Evolutionary conservation across 768 basidiomycete genomes (phyloP).

Genomic region (Galerina sulciceps): DNA sequence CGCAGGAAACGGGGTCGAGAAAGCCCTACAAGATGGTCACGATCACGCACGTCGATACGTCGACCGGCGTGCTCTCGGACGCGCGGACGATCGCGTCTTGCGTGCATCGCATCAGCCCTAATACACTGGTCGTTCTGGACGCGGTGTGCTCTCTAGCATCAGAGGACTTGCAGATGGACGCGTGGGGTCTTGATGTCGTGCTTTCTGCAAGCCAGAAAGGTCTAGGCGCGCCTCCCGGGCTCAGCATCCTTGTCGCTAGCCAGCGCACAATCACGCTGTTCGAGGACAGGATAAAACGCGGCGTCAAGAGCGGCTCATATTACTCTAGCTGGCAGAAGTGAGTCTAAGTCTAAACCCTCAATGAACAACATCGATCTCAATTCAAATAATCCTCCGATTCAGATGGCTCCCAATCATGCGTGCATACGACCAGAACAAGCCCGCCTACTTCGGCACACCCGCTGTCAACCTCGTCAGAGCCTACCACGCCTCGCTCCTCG

Average conservation of each 20-base stretch:
- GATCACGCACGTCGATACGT: conserved; percentile 91
- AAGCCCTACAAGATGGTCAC: conserved; percentile 83
- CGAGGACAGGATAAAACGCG: conserved; percentile 18
- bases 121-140: conserved; percentile 82
- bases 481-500: conserved; percentile 73
- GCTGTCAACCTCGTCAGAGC: conserved; percentile 88
- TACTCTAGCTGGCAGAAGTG: conserved; percentile 88
- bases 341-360: too few species aligned
- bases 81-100: conserved; percentile 69
- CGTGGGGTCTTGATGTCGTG: conserved; percentile 86
- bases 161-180: conserved; percentile 89
- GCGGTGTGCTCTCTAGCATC: conserved; percentile 92
- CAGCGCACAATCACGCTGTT: conserved; percentile 66
- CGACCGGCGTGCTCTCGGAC: conserved; percentile 82
- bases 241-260: conserved; percentile 80
- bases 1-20: conserved; percentile 29
- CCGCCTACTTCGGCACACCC: conserved; percentile 89
- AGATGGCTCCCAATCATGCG: conserved; percentile 90
- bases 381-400: not conserved
- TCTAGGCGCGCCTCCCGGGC: conserved; percentile 83
- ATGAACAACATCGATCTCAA: too few species aligned
- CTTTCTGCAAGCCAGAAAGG: conserved; percentile 85
- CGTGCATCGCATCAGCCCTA: conserved; percentile 74
- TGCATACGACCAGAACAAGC: conserved; percentile 73
- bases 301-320: conserved; percentile 48